Evolutionary conservation across 2,329 filamentous ascomycete genomes (phyloP), one percentile per base, ranked within the genome.

Genomic region (Periconia digitata): DNA sequence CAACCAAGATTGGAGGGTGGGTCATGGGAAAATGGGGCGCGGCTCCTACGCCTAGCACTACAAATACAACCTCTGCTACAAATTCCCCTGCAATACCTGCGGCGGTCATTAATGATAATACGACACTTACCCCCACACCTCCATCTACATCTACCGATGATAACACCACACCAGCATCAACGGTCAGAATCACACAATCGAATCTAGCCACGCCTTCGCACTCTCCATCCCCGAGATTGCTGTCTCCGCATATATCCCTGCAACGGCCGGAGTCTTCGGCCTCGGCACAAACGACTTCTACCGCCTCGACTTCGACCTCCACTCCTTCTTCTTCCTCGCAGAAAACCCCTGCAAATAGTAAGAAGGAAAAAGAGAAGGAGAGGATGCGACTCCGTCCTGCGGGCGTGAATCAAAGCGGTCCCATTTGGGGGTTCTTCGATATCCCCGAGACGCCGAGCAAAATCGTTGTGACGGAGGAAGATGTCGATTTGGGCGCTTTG

Each of bases 1-100:
- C 78, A 22, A 77, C 78, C 49, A 82, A 79, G 50, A 73, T 85
- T n/a, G 83, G 84, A 3, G 83, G 83, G 4, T 87, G 84, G 85
- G 79, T 86, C 8, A 78, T 81, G 46, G 81, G 83, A 2, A 79
- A 79, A 57, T 87, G 84, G 84, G 83, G 82, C 18, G 73, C 77
- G 16, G 76, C 77, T 4, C 80, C 82, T 3, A 61, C 72, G 10
- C 69, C 74, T 50, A 32, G 10, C 27, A 32, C 27, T 10, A 32
- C 27, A 10, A 32, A 10, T 6, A 27, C 27, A 10, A 12, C 10
- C 24, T 12, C 24, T 10, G n/a, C 5, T 4, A 32, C 10, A 32
- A 32, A n/a, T n/a, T n/a, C n/a, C n/a, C n/a, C n/a, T n/a, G n/a
- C 27, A 32, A 32, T 15, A 32, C 12, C 27, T 3, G n/a, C 10